Conservation (phyloP, 1,284 basidiomycete genomes). For the Leccinum angustisporum region DNA sequence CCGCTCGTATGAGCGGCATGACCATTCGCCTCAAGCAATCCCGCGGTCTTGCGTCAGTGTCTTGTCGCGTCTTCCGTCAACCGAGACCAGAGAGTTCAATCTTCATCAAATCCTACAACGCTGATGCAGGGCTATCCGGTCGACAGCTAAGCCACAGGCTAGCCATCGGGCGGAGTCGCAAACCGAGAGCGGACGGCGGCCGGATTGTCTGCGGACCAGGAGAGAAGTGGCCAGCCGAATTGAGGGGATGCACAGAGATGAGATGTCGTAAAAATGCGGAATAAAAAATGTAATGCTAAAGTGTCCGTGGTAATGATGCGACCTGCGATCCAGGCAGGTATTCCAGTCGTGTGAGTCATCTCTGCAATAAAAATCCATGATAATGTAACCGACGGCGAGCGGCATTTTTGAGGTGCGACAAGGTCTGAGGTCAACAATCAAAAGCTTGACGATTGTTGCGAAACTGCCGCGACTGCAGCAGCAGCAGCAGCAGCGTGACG, state of each 20-base stretch:
- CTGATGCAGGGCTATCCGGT: conserved; percentile 13
- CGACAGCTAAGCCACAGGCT: conserved; percentile 23
- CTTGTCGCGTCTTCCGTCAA: conserved; percentile 51
- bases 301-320: conserved; percentile 49
- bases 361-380: conserved; percentile 40
- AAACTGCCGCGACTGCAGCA: conserved; percentile 48
- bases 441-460: conserved; percentile 44
- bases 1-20: conserved; percentile 40
- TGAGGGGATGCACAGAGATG: conserved; percentile 16
- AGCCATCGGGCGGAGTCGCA: conserved; percentile 5
- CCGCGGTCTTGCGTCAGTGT: conserved; percentile 69
- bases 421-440: conserved; percentile 40
- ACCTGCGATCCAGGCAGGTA: conserved; percentile 57
- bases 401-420: conserved; percentile 20
- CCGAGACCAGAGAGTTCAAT: conserved; percentile 40
- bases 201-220: conserved; percentile 33
- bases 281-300: conserved; percentile 49
- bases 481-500: conserved; percentile 61
- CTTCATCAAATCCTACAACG: conserved; percentile 46
- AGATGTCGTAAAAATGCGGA: conserved; percentile 37
- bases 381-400: conserved; percentile 35
- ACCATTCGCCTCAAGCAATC: conserved; percentile 49
- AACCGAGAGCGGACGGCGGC: conserved; percentile 38
- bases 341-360: conserved; percentile 44
- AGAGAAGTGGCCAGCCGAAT: conserved; percentile 22